A percentile compares a stretch with the other conserved stretches of the same genome.
Conservation (phyloP, 768 basidiomycete genomes). For the Filobasidium floriforme region DNA sequence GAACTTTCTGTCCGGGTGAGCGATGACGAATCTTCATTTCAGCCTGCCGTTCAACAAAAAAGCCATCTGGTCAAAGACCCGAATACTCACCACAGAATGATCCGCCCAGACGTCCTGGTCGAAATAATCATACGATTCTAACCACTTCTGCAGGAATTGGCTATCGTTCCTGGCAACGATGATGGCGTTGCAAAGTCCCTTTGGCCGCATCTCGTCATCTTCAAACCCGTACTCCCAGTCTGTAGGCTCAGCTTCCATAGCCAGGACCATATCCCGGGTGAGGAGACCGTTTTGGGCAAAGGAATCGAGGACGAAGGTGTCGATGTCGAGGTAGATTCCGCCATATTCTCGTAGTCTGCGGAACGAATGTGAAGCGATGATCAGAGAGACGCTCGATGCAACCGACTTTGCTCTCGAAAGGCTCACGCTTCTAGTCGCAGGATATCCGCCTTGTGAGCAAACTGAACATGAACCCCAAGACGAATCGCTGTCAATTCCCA, state of each 20-base stretch:
- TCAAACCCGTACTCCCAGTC: slow-evolving; percentile 21
- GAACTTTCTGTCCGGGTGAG: slow-evolving; percentile 28
- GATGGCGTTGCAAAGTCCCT: slow-evolving; percentile 39
- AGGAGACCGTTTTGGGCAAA: slow-evolving; percentile 29
- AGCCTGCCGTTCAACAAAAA: too few species aligned
- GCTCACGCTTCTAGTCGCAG: slow-evolving; percentile 38
- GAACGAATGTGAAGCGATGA: not conserved
- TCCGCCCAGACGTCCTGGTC: slow-evolving; percentile 35
- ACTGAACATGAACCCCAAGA: slow-evolving; percentile 20
- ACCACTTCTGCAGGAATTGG: slow-evolving; percentile 33
- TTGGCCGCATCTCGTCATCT: slow-evolving; percentile 37
- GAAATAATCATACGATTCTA: slow-evolving; percentile 36
- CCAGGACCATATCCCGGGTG: slow-evolving; percentile 35
- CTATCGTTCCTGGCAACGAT: slow-evolving; percentile 32
- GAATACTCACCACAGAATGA: slow-evolving; percentile 35
- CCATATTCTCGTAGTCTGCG: slow-evolving; percentile 33
- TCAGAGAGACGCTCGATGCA: not conserved
- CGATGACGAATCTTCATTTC: not conserved
- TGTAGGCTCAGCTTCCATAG: slow-evolving; percentile 33
- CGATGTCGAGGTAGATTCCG: slow-evolving; percentile 42
- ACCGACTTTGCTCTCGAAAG: not conserved
- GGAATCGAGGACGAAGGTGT: slow-evolving; percentile 35
- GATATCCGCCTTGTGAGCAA: slow-evolving; percentile 41
- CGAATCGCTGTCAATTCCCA: not conserved
- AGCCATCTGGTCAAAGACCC: too few species aligned